These are phyloP conservation scores for Salvia miltiorrhiza DNA, from an alignment of 257 asterid genomes.

Conservation along the genomic window DNA sequence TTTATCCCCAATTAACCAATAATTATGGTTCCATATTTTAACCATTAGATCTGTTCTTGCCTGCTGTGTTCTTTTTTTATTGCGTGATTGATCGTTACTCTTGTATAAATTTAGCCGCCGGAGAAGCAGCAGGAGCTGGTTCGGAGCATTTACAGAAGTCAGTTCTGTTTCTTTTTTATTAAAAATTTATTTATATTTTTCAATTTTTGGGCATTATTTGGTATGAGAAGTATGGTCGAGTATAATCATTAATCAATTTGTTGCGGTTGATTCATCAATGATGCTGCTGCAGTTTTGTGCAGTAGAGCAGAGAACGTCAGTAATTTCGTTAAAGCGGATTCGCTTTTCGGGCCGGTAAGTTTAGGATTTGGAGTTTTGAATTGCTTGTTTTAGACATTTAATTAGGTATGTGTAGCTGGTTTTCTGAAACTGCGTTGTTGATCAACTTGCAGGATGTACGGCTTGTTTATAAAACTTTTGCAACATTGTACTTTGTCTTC, in stretches of 20 bases:
- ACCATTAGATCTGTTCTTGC: constrained; percentile 1
- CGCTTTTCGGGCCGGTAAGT: constrained; percentile 70
- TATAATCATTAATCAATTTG: neutral
- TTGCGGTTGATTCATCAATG: neutral
- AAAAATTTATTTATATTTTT: neutral
- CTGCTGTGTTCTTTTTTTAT: neutral
- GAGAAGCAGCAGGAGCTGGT: constrained; percentile 95
- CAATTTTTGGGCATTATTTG: neutral
- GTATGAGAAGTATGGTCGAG: neutral
- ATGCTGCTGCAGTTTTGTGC: constrained; percentile 61
- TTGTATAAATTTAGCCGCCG: constrained; percentile 47
- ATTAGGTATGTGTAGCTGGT: neutral
- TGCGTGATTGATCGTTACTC: constrained; percentile 20
- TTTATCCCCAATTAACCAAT: neutral
- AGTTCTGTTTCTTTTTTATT: neutral
- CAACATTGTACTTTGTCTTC: constrained; percentile 79
- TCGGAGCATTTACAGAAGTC: constrained; percentile 76
- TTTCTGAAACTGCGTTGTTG: neutral
- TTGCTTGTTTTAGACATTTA: neutral
- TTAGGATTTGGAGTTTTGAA: constrained; percentile 3
- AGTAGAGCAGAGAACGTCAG: constrained; percentile 82
- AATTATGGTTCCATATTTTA: neutral
- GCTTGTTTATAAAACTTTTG: constrained; percentile 85
- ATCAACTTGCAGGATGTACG: constrained; percentile 63
- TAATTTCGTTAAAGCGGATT: constrained; percentile 77